A percentile compares a stretch with the other conserved stretches of the same genome.
phyloP scores from a whole-genome alignment of 192 early-diverging fungal genomes.

The Borealophlyctis nickersoniae region DNA sequence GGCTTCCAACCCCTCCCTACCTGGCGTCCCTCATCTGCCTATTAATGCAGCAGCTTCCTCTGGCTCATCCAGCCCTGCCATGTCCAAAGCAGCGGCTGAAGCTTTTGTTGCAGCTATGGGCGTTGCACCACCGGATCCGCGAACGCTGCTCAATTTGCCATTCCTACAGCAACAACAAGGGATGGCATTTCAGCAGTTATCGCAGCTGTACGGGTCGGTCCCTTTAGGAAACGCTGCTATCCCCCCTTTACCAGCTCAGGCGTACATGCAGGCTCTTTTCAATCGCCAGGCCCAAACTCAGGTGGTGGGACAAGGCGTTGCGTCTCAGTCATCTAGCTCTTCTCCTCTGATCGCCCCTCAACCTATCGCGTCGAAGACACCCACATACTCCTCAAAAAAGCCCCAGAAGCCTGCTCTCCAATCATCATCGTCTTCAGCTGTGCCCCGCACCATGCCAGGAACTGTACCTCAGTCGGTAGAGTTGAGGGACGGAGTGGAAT shows the following conservation, averaged over 20 bases:
- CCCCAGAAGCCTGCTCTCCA: too few species aligned
- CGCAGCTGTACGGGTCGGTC: not conserved
- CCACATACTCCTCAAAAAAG: not conserved
- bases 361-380: not conserved
- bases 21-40: not conserved
- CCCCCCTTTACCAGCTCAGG: not conserved
- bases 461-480: slow-evolving; percentile 22
- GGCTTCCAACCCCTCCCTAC: not conserved
- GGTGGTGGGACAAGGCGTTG: not conserved
- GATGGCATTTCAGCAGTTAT: not conserved
- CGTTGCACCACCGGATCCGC: not conserved
- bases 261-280: not conserved
- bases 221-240: not conserved
- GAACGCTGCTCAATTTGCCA: not conserved
- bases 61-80: too few species aligned
- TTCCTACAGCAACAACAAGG: not conserved
- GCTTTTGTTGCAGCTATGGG: not conserved
- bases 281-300: not conserved
- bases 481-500: slow-evolving; percentile 54
- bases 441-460: slow-evolving; percentile 5
- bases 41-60: too few species aligned
- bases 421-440: too few species aligned
- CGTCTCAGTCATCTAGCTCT: too few species aligned
- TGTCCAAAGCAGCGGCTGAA: not conserved
- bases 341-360: not conserved